Conservation (phyloP, 2,329 filamentous ascomycete genomes). For the Aspergillus neotritici region DNA sequence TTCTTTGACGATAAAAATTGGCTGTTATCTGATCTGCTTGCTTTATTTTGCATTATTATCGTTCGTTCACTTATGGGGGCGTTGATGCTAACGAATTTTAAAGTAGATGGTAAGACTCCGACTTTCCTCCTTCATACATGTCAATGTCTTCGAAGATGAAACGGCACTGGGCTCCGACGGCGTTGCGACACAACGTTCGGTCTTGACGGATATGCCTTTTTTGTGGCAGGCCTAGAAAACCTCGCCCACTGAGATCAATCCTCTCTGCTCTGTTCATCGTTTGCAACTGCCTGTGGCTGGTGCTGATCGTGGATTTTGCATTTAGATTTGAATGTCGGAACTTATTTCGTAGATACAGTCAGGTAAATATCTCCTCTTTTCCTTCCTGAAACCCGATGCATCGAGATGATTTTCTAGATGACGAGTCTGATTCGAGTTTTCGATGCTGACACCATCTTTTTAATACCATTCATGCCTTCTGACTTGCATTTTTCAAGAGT, state of each 20-base stretch:
- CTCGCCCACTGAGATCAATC: slow-evolving; percentile 79
- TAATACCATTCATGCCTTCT: slow-evolving; percentile 58
- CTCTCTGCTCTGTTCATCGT: slow-evolving; percentile 2
- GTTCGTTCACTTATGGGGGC: slow-evolving; percentile 6
- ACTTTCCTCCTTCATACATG: slow-evolving; percentile 1
- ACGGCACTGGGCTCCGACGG: slow-evolving; percentile 95
- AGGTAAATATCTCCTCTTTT: slow-evolving; percentile 12
- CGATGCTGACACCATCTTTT: slow-evolving; percentile 55
- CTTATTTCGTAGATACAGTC: not conserved
- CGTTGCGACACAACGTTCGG: slow-evolving; percentile 46
- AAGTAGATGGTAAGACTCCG: slow-evolving; percentile 6
- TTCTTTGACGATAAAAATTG: slow-evolving; percentile 74
- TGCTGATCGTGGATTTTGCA: slow-evolving; percentile 13
- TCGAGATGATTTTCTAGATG: slow-evolving; percentile 55
- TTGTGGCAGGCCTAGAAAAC: slow-evolving; percentile 99
- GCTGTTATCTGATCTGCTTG: slow-evolving; percentile 67
- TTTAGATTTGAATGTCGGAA: slow-evolving; percentile 2
- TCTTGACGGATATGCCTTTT: slow-evolving; percentile 79
- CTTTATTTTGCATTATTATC: slow-evolving; percentile 12
- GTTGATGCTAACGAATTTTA: slow-evolving; percentile 18
- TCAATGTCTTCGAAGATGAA: slow-evolving; percentile 33
- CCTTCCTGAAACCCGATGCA: slow-evolving; percentile 12
- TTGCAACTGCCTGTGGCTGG: no score
- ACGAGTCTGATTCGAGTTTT: slow-evolving; percentile 61
- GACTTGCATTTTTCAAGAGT: slow-evolving; percentile 25